phyloP scores from a whole-genome alignment of 331 rosid genomes.

The Pyrus hybrid region DNA sequence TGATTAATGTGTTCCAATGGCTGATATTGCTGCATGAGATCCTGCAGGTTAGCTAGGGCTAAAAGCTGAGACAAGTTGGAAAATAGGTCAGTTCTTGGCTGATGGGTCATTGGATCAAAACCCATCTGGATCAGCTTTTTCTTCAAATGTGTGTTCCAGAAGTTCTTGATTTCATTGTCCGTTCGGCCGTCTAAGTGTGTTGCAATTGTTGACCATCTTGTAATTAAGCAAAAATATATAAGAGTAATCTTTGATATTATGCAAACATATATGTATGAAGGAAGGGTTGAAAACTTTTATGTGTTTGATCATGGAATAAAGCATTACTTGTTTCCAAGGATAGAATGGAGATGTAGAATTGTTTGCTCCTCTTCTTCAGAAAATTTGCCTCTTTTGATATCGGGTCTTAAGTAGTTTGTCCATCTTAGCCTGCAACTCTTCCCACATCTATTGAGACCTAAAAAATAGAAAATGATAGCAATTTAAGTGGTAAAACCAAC shows the following conservation, averaged over 20 bases:
- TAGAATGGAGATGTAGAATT: conserved; percentile 78
- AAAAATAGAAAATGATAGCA: background rate
- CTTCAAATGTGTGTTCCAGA: conserved; percentile 87
- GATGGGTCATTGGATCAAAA: conserved; percentile 85
- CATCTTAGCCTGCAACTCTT: conserved; percentile 84
- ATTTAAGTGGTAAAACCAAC: background rate
- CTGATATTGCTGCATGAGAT: conserved; percentile 34
- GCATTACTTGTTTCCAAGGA: conserved; percentile 78
- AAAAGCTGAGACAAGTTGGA: conserved; percentile 52
- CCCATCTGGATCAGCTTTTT: conserved; percentile 89
- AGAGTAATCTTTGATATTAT: background rate
- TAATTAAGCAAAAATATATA: background rate
- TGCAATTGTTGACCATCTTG: conserved; percentile 85
- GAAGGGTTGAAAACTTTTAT: background rate
- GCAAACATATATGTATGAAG: background rate
- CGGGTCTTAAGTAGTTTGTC: conserved; percentile 88
- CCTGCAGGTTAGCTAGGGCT: conserved; percentile 60
- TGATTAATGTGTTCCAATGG: conserved; percentile 29
- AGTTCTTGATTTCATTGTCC: conserved; percentile 76
- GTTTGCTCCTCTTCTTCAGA: conserved; percentile 79
- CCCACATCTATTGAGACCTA: conserved; percentile 85
- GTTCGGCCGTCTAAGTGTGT: conserved; percentile 74
- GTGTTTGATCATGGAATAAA: background rate
- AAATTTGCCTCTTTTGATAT: conserved; percentile 79
- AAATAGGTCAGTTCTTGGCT: conserved; percentile 72